Evolutionary conservation across 331 rosid genomes (phyloP), one percentile per base, ranked within the genome.

Genomic region (Ulmus americana): DNA sequence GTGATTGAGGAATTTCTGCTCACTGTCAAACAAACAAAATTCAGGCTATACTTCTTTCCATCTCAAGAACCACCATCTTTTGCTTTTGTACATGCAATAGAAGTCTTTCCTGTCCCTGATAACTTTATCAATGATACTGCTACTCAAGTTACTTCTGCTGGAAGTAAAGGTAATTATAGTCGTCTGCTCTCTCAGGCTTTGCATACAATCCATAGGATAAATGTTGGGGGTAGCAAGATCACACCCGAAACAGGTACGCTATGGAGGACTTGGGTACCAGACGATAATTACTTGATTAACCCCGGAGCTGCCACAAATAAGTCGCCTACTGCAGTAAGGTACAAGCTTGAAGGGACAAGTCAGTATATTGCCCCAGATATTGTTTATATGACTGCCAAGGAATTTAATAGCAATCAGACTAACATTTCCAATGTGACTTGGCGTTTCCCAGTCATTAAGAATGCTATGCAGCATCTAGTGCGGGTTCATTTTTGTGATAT

Each of bases 331-430:
- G 0, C 0, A 0, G 69, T 54, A 28, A 0, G 0, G 0, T 38
- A 9, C 64, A 0, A 0, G 6, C 70, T 0, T 6, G 16, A 55
- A 50, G 15, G 6, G 35, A 28, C 35, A 11, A 63, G 22, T 8
- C 0, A 0, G 0, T 77, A 0, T 47, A 63, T 60, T 15, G 95
- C 77, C 40, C 85, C 89, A 3, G 1, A 0, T 5, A 7, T 0
- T 3, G 90, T 86, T 7, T 84, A 84, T 52, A 8, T 2, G 57
- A 82, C 82, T 59, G 82, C 81, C 15, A 77, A 63, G 59, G 43
- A 0, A 64, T 13, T 66, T 53, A 20, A 61, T 38, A 1, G 0
- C 39, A 0, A 0, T 15, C n/a, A 1, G 16, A 4, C 15, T 0
- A 6, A 0, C 39, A 10, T 55, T 1, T 51, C n/a, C 47, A 73